These are phyloP conservation scores for Sclerotinia nivalis DNA, from an alignment of 2,329 filamentous ascomycete genomes.

Conservation along the genomic window DNA sequence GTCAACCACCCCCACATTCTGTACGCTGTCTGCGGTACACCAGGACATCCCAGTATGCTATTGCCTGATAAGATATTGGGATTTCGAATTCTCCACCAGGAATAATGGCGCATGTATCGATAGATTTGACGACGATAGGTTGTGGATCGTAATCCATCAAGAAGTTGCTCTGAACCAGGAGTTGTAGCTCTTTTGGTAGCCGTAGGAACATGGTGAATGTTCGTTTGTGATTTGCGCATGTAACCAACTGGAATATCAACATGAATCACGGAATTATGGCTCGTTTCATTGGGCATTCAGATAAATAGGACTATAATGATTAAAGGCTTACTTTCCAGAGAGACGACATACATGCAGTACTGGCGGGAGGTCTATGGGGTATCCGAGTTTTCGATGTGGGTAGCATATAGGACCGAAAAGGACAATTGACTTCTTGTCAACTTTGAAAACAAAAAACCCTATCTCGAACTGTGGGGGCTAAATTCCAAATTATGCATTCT, in stretches of 20 bases:
- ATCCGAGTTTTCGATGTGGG: not conserved
- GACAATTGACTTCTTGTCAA: not conserved
- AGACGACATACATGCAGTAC: not conserved
- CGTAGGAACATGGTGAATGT: not conserved
- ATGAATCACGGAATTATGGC: not conserved
- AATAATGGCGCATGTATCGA: not conserved
- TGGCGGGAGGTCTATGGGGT: not conserved
- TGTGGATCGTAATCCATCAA: not conserved
- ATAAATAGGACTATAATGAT: not conserved
- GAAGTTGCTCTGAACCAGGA: not conserved
- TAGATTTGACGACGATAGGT: not conserved
- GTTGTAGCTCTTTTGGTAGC: not conserved
- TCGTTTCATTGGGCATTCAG: too few species aligned
- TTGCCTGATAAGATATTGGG: not conserved
- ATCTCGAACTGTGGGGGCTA: not conserved
- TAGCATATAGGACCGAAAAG: not conserved
- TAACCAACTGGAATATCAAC: not conserved
- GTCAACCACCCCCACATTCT: too few species aligned
- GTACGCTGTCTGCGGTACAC: too few species aligned
- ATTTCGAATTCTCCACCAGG: not conserved
- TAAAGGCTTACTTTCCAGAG: not conserved
- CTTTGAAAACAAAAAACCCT: not conserved
- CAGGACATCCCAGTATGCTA: not conserved
- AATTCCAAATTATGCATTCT: not conserved
- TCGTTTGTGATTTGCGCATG: not conserved